Percentiles rank a stretch among this genome's conserved stretches.
Evolutionary conservation across 2,329 filamentous ascomycete genomes (phyloP).

Genomic region (Fusarium liriodendri): DNA sequence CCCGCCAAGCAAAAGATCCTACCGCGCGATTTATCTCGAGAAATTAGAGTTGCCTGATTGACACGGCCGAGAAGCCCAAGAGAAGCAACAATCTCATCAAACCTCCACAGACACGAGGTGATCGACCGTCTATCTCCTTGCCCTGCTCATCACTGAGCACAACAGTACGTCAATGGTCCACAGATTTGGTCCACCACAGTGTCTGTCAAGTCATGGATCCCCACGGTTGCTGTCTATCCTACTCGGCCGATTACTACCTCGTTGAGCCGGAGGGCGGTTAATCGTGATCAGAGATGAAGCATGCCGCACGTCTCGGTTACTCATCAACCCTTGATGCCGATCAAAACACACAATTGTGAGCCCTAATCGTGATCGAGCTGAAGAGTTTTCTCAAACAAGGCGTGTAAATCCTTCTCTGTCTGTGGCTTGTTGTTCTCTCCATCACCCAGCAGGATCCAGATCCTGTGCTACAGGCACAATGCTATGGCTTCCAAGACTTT

Average conservation of each 20-base stretch:
- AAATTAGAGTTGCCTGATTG: slow-evolving; percentile 12
- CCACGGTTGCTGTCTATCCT: not conserved
- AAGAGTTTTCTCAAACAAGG: not conserved
- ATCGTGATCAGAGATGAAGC: not conserved
- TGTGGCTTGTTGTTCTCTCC: not conserved
- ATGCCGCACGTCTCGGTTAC: not conserved
- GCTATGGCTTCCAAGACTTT: not conserved
- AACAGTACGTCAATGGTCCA: not conserved
- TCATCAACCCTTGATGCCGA: slow-evolving; percentile 19
- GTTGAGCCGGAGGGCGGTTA: not conserved
- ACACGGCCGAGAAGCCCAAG: not conserved
- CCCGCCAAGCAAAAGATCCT: slow-evolving; percentile 19
- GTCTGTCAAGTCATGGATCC: not conserved
- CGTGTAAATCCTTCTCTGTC: not conserved
- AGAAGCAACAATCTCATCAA: not conserved
- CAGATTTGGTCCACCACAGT: not conserved
- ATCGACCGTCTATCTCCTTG: slow-evolving; percentile 4
- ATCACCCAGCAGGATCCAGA: not conserved
- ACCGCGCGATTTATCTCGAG: slow-evolving; percentile 11
- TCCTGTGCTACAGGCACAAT: not conserved
- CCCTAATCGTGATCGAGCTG: not conserved
- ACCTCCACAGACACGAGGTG: slow-evolving; percentile 25
- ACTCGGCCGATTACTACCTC: slow-evolving; percentile 7
- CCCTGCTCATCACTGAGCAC: not conserved
- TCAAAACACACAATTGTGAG: slow-evolving; percentile 9